These are phyloP conservation scores for Aristolochia contorta DNA, from an alignment of 164 flowering plant genomes.

Conservation along the genomic window DNA sequence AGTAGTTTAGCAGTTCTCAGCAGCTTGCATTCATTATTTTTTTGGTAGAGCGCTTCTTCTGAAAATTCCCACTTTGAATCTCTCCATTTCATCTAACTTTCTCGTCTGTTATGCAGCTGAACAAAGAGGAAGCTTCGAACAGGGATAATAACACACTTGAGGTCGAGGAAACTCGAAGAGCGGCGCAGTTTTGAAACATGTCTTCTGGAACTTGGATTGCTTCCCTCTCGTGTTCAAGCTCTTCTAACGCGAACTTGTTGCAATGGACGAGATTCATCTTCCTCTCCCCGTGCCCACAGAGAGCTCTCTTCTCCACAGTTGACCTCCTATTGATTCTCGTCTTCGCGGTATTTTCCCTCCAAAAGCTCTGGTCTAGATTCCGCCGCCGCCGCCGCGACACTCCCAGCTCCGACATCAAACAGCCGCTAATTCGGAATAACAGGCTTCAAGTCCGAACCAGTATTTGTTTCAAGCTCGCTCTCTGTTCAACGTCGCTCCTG, in stretches of 20 bases:
- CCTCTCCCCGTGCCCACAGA: conserved; percentile 84
- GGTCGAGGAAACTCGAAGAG: neutral
- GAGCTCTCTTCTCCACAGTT: conserved; percentile 41
- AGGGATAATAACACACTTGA: neutral
- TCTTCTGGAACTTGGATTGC: neutral
- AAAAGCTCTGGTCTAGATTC: conserved; percentile 38
- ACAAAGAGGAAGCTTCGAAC: neutral
- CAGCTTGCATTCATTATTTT: no score
- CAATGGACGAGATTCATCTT: conserved; percentile 69
- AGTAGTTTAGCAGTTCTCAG: no score
- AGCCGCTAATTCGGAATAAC: conserved; percentile 25
- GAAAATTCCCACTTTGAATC: no score
- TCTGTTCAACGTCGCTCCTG: conserved; percentile 32
- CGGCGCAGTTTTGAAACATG: no score
- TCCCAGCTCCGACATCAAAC: conserved; percentile 20
- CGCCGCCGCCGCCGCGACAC: conserved; percentile 3
- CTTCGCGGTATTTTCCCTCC: conserved; percentile 28
- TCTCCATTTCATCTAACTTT: no score
- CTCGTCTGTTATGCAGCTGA: neutral
- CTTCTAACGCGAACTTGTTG: conserved; percentile 4
- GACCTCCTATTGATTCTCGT: conserved; percentile 45
- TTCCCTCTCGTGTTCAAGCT: conserved; percentile 1
- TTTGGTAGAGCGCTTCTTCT: no score
- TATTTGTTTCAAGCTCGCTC: conserved; percentile 45
- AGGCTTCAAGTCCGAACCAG: conserved; percentile 18